These are phyloP conservation scores for Cylindrotheca fusiformis DNA, from an alignment of 108 stramenopile genomes.

Conservation along the genomic window DNA sequence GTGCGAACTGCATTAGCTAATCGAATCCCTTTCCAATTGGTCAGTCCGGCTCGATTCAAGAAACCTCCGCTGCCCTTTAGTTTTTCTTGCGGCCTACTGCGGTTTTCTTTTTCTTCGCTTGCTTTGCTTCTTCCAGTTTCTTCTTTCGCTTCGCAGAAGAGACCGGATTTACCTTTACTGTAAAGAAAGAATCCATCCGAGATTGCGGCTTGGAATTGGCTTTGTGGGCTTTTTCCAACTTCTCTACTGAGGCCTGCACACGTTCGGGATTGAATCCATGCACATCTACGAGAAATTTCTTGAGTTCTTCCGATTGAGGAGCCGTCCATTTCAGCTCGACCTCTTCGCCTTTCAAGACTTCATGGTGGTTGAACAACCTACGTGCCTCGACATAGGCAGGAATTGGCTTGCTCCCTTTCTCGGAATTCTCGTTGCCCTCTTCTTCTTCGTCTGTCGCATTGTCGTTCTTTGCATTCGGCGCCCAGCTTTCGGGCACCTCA, in stretches of 20 bases:
- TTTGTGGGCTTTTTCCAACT: constrained; percentile 83
- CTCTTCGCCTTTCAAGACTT: constrained; percentile 57
- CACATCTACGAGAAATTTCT: constrained; percentile 85
- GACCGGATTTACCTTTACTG: constrained; percentile 47
- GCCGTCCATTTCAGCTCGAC: constrained; percentile 79
- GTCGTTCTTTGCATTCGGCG: constrained; percentile 54
- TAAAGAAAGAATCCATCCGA: constrained; percentile 92
- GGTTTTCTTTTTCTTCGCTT: constrained; percentile 45
- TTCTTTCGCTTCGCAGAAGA: constrained; percentile 55
- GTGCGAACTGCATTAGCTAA: no score
- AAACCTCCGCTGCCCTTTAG: no score
- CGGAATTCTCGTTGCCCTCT: constrained; percentile 28
- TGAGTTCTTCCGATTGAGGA: constrained; percentile 74
- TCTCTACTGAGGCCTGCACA: constrained; percentile 85
- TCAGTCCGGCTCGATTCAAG: no score
- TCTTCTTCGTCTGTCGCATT: constrained; percentile 39
- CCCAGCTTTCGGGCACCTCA: constrained; percentile 79
- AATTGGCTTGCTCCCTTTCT: constrained; percentile 38
- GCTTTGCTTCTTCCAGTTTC: constrained; percentile 33
- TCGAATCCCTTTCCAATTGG: no score
- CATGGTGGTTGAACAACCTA: constrained; percentile 84
- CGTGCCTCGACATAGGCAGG: constrained; percentile 86
- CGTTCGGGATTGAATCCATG: constrained; percentile 93
- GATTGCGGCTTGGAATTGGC: constrained; percentile 75
- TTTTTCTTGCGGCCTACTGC: constrained; percentile 22